phyloP scores from a whole-genome alignment of 805 yeast genomes.

The Teunomyces panamensis region DNA sequence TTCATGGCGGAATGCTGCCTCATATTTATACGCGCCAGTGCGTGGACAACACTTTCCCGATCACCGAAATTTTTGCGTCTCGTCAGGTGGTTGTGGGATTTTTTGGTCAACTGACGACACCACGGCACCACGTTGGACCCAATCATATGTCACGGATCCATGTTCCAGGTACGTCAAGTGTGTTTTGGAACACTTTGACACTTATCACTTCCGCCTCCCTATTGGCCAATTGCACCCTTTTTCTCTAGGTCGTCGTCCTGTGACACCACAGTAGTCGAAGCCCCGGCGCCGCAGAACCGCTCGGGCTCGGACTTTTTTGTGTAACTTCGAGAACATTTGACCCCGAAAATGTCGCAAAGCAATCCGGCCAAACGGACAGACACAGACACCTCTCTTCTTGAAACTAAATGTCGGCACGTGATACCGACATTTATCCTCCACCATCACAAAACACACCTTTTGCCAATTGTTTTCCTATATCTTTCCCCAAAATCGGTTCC shows the following conservation, averaged over 20 bases:
- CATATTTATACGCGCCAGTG: constrained; percentile 2
- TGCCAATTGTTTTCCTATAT: no score
- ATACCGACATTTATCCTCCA: neutral
- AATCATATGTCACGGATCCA: no score
- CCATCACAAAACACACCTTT: neutral
- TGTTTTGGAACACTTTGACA: no score
- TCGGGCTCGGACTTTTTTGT: constrained; percentile 12
- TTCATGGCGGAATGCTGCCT: neutral
- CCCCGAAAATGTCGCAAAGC: constrained; percentile 3
- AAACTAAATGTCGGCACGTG: neutral
- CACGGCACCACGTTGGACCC: no score
- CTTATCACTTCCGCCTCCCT: no score
- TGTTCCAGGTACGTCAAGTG: no score
- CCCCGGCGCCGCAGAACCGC: neutral
- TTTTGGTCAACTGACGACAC: neutral
- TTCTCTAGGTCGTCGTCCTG: neutral
- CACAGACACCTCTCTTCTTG: no score
- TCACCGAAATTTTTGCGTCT: constrained; percentile 3
- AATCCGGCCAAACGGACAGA: constrained; percentile 3
- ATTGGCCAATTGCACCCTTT: neutral
- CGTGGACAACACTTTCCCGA: constrained; percentile 28
- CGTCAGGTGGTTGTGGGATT: constrained; percentile 1
- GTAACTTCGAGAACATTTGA: constrained; percentile 3
- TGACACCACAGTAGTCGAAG: neutral
- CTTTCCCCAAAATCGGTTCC: neutral